Base-by-base conservation (phyloP, 495 filamentous ascomycete genomes). In the Aspergillus funiculosus region DNA sequence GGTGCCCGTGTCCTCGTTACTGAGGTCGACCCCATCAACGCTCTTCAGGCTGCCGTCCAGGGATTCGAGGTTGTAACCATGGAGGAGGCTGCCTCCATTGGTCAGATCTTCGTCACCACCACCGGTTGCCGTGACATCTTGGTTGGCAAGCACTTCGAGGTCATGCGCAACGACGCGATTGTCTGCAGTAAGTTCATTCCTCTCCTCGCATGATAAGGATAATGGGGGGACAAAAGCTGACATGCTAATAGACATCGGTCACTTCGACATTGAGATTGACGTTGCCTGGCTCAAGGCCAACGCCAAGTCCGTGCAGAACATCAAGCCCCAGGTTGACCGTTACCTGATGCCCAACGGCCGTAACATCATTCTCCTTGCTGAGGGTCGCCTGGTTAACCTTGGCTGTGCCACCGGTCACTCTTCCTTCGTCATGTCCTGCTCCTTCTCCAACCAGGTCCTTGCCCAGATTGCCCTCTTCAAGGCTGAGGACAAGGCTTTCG, bases 361-460 rank as follows among this genome's bases (percentile, higher is more conserved):
- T 61, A 85, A 96, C 77, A 89, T 98, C 77, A 94, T 98, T 67
- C 89, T 98, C 51, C 82, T 98, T 46, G 92, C 92, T 53, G 92
- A 98, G 73, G 92, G 92, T 56, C 91, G 92, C 77, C 86, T 98
- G 45, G 94, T 98, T 73, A 98, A 98, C 80, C 78, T 98, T 43
- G 92, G 92, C 68, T 98, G 92, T 74, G 92, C 92, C 62, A 98
- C 92, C 48, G 92, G 92, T 50, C 92, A 98, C 85, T 95, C 90
- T 58, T 96, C 91, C 37, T 98, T 98, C 75, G 92, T 98, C 80
- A 96, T 98, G 92, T 94, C 88, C 54, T 98, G 92, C 86, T 96
- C 90, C 51, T 98, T 98, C 85, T 95, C 91, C 77, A 98, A 98
- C 82, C 92, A 98, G 80, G 92, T 96, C 53, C 87, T 98, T 64